Percentiles rank a stretch among this genome's conserved stretches.
Conservation (phyloP, 257 asterid species). For the Capsicum pubescens region DNA sequence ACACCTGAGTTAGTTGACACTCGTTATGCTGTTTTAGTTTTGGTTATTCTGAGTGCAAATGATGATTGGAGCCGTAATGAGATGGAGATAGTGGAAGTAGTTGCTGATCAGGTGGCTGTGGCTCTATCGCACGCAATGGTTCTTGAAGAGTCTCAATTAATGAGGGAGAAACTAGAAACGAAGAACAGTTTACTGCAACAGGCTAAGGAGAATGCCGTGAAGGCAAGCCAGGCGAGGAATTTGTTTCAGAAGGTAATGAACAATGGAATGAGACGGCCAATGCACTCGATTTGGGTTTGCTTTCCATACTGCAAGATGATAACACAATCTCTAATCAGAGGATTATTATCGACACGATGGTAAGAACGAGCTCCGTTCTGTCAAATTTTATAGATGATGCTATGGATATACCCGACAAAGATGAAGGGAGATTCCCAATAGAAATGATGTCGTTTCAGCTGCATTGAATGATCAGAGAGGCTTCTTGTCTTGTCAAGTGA, state of each 20-base stretch:
- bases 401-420: conserved; percentile 53
- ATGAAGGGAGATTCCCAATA: conserved; percentile 47
- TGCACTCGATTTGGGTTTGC: conserved; percentile 51
- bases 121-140: conserved; percentile 55
- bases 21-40: conserved; percentile 46
- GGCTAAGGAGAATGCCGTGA: conserved; percentile 50
- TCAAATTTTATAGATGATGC: conserved; percentile 49
- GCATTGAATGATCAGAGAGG: conserved; percentile 47
- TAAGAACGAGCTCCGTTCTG: conserved; percentile 43
- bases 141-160: conserved; percentile 52
- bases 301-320: conserved; percentile 41
- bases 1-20: conserved; percentile 46
- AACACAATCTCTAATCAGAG: conserved; percentile 42
- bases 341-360: conserved; percentile 42
- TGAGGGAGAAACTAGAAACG: conserved; percentile 49
- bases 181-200: conserved; percentile 44
- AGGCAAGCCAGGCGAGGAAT: conserved; percentile 51
- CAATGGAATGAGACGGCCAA: conserved; percentile 55
- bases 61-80: conserved; percentile 43
- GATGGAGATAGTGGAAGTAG: conserved; percentile 57
- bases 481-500: conserved; percentile 52
- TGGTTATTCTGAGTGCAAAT: conserved; percentile 41
- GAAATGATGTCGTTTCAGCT: conserved; percentile 43
- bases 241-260: conserved; percentile 53
- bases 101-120: conserved; percentile 61